Conservation (phyloP, 2,329 filamentous ascomycete species). For the Seiridium cupressi region DNA sequence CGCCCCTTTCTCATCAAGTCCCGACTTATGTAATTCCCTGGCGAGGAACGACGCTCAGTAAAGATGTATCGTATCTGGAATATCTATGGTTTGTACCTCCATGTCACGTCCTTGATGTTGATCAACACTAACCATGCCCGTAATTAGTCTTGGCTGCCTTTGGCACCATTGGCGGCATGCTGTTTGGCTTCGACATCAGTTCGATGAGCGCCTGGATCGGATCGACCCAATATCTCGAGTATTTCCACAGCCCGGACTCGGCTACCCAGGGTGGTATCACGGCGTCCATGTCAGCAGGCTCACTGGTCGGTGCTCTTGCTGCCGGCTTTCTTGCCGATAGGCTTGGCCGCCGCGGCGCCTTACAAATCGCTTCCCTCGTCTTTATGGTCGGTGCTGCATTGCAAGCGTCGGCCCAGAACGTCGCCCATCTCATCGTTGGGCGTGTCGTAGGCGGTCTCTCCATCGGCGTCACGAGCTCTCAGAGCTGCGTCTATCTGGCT, state of each 20-base stretch:
- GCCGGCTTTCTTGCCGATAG: slow-evolving; percentile 45
- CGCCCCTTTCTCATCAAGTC: too few species aligned
- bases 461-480: slow-evolving; percentile 62
- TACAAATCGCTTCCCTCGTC: slow-evolving; percentile 39
- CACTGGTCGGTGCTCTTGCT: slow-evolving; percentile 41
- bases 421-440: slow-evolving; percentile 49
- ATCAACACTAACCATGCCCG: neutral
- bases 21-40: too few species aligned
- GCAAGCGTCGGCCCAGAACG: slow-evolving; percentile 54
- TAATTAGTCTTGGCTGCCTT: slow-evolving; percentile 32
- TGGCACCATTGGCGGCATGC: slow-evolving; percentile 40
- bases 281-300: slow-evolving; percentile 46
- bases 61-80: slow-evolving; percentile 6
- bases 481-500: slow-evolving; percentile 65
- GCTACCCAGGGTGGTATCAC: slow-evolving; percentile 48
- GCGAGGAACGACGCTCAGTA: too few species aligned
- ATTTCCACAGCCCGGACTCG: slow-evolving; percentile 43
- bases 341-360: slow-evolving; percentile 36
- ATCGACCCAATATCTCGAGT: slow-evolving; percentile 44
- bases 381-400: slow-evolving; percentile 57
- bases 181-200: slow-evolving; percentile 46
- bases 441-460: slow-evolving; percentile 60
- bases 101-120: neutral
- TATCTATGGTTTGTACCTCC: neutral
- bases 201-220: slow-evolving; percentile 54